Evolutionary conservation across 2,329 filamentous ascomycete genomes (phyloP).

Genomic region (Incumbomyces delicatus): DNA sequence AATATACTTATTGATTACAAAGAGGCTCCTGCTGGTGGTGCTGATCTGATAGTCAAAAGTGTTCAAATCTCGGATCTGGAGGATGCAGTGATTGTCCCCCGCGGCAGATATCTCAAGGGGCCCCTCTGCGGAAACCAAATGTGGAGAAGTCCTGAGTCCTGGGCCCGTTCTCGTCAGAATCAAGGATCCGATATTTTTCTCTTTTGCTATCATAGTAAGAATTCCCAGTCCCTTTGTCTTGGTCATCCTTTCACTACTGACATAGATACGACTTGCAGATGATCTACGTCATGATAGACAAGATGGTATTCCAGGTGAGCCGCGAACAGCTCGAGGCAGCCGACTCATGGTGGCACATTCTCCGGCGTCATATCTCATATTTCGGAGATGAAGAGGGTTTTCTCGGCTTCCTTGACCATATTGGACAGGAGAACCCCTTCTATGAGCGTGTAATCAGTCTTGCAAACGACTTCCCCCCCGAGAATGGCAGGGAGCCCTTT

Average conservation of each 20-base stretch:
- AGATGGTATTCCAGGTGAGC: constrained; percentile 32
- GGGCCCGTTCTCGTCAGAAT: constrained; percentile 23
- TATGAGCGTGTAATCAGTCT: constrained; percentile 28
- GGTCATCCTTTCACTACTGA: too few species aligned
- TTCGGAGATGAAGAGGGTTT: constrained; percentile 37
- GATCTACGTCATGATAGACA: constrained; percentile 35
- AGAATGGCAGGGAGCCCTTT: constrained; percentile 35
- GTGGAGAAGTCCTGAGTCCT: constrained; percentile 29
- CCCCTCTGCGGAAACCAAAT: constrained; percentile 25
- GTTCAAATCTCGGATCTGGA: constrained; percentile 27
- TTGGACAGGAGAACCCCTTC: constrained; percentile 33
- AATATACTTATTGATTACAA: constrained; percentile 26
- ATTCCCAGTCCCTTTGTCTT: too few species aligned
- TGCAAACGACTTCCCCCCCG: constrained; percentile 30
- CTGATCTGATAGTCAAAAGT: constrained; percentile 16
- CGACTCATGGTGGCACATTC: constrained; percentile 24
- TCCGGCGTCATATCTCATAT: constrained; percentile 39
- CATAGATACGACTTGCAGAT: too few species aligned
- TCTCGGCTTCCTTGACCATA: constrained; percentile 32
- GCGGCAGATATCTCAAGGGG: constrained; percentile 16
- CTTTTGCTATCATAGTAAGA: constrained; percentile 25
- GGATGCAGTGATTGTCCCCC: constrained; percentile 7
- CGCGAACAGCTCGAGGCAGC: constrained; percentile 26
- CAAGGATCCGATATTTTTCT: constrained; percentile 27
- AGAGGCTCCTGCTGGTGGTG: constrained; percentile 4